Base-by-base conservation (phyloP, 2,329 filamentous ascomycete genomes). In the Aureobasidium sp. region DNA sequence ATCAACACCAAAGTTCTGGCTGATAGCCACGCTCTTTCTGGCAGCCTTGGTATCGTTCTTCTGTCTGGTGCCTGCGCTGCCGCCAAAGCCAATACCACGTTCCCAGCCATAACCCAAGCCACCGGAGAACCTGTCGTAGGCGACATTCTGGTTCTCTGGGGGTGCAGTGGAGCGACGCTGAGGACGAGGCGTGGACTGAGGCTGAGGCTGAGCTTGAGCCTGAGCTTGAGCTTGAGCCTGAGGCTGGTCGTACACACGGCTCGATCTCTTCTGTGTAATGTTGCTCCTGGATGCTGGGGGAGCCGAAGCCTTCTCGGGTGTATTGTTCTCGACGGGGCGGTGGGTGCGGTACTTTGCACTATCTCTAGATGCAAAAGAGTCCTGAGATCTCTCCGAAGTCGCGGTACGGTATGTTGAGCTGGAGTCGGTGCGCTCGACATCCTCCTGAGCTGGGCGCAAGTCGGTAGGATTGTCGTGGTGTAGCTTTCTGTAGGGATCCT, bases 61-160 rank as follows among this genome's bases (percentile, higher is more conserved):
- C 10, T 60, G 64, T 36, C 72, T 64, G 13, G 72, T 75, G 1
- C 74, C 74, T 2, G 74, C 74, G 62, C 70, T 73, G 27, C 73
- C 73, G 9, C 65, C 66, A 36, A 74, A 70, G 2, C 73, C 73
- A 8, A 60, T 62, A 3, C 70, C 67, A 9, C 69, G 67, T 62
- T 74, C 70, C 67, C 71, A 75, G n/a, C 71, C 73, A 63, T 73
- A 76, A 9, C 66, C 64, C 16, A 75, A 59, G 1, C 73, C 73
- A 16, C 74, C 74, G 42, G 66, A 66, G 62, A 70, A 75, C 11
- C 73, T 69, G 63, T 74, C 70, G 11, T 63, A 54, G 13, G 70
- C 36, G 10, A 63, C 58, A 10, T 66, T 64, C 2, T 61, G 48
- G 49, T 50, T 62, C 47, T 50, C 47, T n/a, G 21, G 25, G 8